Percentiles rank a stretch among this genome's conserved stretches.
Conservation (phyloP, 2,329 filamentous ascomycete genomes). For the Pseudocercospora eumusae region DNA sequence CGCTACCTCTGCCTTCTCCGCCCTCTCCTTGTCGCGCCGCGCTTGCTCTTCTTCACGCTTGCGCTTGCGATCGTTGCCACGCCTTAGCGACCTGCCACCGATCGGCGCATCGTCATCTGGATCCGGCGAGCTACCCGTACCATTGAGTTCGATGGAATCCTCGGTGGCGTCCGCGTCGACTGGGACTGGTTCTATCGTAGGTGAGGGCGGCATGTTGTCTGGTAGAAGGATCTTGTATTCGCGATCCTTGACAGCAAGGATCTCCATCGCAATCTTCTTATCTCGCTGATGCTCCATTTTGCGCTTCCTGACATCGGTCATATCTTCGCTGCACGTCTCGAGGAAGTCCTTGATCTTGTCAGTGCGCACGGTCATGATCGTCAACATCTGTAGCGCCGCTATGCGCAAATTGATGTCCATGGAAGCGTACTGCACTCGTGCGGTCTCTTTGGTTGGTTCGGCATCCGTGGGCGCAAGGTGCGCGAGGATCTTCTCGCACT, state of each 20-base stretch:
- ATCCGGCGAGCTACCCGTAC: constrained; percentile 56
- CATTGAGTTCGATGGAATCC: constrained; percentile 58
- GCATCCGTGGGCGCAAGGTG: constrained; percentile 77
- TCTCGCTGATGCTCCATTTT: constrained; percentile 90
- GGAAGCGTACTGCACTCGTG: constrained; percentile 68
- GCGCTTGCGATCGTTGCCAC: constrained; percentile 62
- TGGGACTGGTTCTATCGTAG: constrained; percentile 40
- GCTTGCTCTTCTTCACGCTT: constrained; percentile 62
- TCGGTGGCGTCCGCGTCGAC: constrained; percentile 44
- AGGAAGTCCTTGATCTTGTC: constrained; percentile 84
- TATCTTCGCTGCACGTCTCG: constrained; percentile 87
- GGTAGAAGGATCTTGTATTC: constrained; percentile 66
- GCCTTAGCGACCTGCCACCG: constrained; percentile 58
- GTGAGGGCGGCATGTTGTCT: constrained; percentile 69
- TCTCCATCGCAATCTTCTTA: constrained; percentile 59
- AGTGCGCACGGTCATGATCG: constrained; percentile 81
- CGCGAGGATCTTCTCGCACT: constrained; percentile 76
- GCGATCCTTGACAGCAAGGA: constrained; percentile 51
- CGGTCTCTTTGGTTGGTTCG: constrained; percentile 74
- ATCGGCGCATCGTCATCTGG: constrained; percentile 68
- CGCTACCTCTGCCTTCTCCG: constrained; percentile 59
- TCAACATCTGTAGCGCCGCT: constrained; percentile 78
- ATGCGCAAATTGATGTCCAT: constrained; percentile 84
- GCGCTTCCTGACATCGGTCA: constrained; percentile 92
- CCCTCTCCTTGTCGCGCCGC: constrained; percentile 66